Conservation (phyloP, 2,329 filamentous ascomycete genomes). For the Cercospora janseana region DNA sequence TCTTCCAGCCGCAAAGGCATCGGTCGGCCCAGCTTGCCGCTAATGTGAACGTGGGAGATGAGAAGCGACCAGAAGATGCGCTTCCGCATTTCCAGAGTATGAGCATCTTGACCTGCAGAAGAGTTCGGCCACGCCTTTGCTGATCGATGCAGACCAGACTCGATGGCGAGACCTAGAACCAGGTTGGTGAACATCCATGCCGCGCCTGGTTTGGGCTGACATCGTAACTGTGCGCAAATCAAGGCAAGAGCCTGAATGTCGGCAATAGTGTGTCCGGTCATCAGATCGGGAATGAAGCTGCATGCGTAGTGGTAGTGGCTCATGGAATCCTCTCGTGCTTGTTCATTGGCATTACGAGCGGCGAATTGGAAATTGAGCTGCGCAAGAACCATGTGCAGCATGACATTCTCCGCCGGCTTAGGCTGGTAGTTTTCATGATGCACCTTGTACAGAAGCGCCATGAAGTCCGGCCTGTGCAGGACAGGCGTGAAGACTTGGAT, state of each 20-base stretch:
- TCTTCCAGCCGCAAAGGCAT: conserved; percentile 73
- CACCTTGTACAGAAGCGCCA: conserved; percentile 64
- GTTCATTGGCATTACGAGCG: conserved; percentile 61
- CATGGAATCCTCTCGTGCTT: conserved; percentile 64
- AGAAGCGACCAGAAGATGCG: conserved; percentile 74
- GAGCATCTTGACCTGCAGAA: conserved; percentile 52
- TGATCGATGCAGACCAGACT: conserved; percentile 73
- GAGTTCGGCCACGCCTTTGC: conserved; percentile 56
- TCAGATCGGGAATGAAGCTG: conserved; percentile 65
- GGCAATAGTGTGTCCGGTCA: conserved; percentile 59
- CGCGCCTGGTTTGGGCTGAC: conserved; percentile 75
- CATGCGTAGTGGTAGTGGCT: conserved; percentile 75
- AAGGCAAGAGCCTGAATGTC: conserved; percentile 72
- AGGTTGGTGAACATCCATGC: conserved; percentile 66
- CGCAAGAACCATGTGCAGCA: conserved; percentile 76
- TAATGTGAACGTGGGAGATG: conserved; percentile 64
- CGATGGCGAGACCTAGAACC: conserved; percentile 67
- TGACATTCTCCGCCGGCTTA: conserved; percentile 63
- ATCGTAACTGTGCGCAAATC: conserved; percentile 69
- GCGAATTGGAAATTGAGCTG: conserved; percentile 75
- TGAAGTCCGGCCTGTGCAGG: conserved; percentile 72
- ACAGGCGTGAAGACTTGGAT: conserved; percentile 71
- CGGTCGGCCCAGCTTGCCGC: conserved; percentile 72
- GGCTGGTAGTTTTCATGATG: conserved; percentile 69
- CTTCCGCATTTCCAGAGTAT: conserved; percentile 74